Conservation (phyloP, 2,329 filamentous ascomycete genomes). For the Teratosphaeria pseudoeucalypti region DNA sequence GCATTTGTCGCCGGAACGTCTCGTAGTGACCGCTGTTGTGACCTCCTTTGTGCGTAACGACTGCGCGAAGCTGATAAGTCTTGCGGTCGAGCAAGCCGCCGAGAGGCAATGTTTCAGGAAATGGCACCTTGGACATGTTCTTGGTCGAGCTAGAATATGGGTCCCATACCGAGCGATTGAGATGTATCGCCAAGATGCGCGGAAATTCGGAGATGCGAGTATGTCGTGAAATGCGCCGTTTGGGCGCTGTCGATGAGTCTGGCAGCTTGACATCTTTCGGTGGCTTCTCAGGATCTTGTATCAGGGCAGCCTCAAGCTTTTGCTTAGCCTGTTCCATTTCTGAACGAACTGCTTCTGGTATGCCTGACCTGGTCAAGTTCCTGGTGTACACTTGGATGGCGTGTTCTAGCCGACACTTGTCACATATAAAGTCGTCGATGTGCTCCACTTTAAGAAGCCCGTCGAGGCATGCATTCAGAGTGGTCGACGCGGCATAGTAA, state of each 20-base stretch:
- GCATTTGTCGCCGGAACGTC: slow-evolving; percentile 78
- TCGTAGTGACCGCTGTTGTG: slow-evolving; percentile 97
- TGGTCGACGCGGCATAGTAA: slow-evolving; percentile 58
- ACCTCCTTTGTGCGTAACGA: slow-evolving; percentile 90
- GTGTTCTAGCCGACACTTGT: slow-evolving; percentile 79
- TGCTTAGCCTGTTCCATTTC: slow-evolving; percentile 48
- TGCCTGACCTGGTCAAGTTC: slow-evolving; percentile 45
- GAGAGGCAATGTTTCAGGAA: slow-evolving; percentile 75
- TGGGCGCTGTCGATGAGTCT: slow-evolving; percentile 62
- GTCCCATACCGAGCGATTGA: slow-evolving; percentile 89
- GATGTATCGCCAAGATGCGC: slow-evolving; percentile 79
- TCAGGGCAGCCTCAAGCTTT: slow-evolving; percentile 58
- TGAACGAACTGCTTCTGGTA: slow-evolving; percentile 35
- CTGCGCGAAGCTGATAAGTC: slow-evolving; percentile 72
- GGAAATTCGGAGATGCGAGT: slow-evolving; percentile 81
- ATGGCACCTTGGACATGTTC: slow-evolving; percentile 87
- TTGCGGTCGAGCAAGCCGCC: slow-evolving; percentile 69
- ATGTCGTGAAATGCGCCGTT: slow-evolving; percentile 74
- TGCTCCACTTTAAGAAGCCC: slow-evolving; percentile 88
- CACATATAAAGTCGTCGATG: slow-evolving; percentile 95
- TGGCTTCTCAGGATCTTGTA: slow-evolving; percentile 69
- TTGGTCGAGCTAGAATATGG: slow-evolving; percentile 64
- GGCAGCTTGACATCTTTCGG: slow-evolving; percentile 66
- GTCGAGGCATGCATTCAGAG: slow-evolving; percentile 81
- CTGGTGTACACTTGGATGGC: slow-evolving; percentile 55